phyloP scores from a whole-genome alignment of 2,329 filamentous ascomycete genomes.

The Lomentospora prolificans region DNA sequence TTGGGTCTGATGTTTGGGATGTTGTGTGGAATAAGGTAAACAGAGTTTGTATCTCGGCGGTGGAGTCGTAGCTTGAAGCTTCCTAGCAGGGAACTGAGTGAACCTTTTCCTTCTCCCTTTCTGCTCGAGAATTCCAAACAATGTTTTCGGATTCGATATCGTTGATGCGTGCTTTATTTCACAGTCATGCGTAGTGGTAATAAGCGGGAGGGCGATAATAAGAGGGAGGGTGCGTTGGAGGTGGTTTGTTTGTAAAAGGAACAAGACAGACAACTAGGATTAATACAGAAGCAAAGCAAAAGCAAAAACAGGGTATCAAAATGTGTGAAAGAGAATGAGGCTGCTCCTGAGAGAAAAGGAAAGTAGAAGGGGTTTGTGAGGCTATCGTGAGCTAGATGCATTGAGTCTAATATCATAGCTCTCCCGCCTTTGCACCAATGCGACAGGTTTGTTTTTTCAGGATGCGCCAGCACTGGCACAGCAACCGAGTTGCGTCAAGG shows the following conservation, averaged over 20 bases:
- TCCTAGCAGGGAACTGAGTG: too few relatives aligned
- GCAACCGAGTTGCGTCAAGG: slow-evolving; percentile 1
- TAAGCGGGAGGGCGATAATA: too few relatives aligned
- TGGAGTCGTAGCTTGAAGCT: too few relatives aligned
- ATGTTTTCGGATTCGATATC: too few relatives aligned
- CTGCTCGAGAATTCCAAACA: too few relatives aligned
- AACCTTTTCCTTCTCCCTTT: too few relatives aligned
- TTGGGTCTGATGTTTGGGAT: slow-evolving; percentile 28
- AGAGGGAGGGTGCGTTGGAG: too few relatives aligned
- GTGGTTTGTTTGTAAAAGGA: too few relatives aligned
- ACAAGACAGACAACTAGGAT: too few relatives aligned
- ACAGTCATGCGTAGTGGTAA: neutral
- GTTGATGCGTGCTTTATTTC: too few relatives aligned
- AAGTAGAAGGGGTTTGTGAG: neutral
- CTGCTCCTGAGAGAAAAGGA: neutral
- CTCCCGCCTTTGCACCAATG: neutral
- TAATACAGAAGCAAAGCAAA: slow-evolving; percentile 6
- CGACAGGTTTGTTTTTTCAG: slow-evolving; percentile 4
- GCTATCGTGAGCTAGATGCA: neutral
- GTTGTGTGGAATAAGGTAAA: slow-evolving; percentile 1
- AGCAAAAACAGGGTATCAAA: slow-evolving; percentile 6
- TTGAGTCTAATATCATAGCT: neutral
- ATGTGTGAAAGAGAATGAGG: neutral
- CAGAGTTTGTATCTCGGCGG: neutral
- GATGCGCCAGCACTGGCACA: slow-evolving; percentile 4